Conservation (phyloP, 257 asterid genomes). For the Solanum infundibuliforme region DNA sequence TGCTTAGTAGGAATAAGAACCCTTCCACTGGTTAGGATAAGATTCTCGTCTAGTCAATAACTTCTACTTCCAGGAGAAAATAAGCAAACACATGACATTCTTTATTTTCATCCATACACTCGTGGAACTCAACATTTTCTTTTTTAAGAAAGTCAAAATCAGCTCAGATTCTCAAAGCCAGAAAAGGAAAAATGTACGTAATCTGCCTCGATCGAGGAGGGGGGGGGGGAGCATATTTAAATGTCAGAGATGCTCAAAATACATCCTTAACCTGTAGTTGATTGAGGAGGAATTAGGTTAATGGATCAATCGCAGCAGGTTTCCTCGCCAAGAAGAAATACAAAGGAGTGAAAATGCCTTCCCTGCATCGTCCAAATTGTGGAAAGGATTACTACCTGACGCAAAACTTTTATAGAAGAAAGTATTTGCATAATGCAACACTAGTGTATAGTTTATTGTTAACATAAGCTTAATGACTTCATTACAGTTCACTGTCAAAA, state of each 20-base stretch:
- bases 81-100: neutral
- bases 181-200: neutral
- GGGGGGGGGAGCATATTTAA: neutral
- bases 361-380: neutral
- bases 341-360: constrained; percentile 3
- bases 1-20: neutral
- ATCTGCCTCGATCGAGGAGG: neutral
- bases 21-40: neutral
- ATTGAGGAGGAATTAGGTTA: neutral
- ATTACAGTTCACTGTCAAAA: neutral
- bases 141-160: neutral
- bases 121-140: neutral
- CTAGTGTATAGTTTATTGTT: neutral
- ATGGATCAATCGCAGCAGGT: neutral
- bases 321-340: constrained; percentile 4
- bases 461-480: neutral
- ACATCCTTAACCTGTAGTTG: neutral
- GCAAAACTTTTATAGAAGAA: neutral
- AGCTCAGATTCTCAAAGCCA: neutral
- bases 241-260: neutral
- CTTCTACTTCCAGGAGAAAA: neutral
- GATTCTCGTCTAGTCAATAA: neutral
- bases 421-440: neutral
- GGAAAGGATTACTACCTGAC: neutral
- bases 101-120: neutral